phyloP scores from a whole-genome alignment of 208 protist species.

The Leishmania gerbilli region DNA sequence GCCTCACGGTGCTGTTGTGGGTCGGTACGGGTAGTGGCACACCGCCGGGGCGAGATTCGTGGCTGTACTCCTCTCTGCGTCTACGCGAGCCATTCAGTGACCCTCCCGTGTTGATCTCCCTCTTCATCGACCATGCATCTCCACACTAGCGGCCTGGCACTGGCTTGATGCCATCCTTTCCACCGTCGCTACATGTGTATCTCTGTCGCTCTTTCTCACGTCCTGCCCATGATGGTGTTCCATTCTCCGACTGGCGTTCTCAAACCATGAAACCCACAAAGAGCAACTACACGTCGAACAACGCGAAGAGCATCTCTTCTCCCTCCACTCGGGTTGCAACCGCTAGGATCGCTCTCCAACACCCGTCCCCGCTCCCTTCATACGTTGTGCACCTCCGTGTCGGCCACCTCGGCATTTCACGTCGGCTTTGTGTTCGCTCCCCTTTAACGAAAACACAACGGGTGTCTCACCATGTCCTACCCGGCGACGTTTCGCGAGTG shows the following conservation, averaged over 20 bases:
- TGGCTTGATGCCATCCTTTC: neutral
- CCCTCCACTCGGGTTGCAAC: neutral
- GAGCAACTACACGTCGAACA: neutral
- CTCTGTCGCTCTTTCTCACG: neutral
- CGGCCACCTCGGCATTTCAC: neutral
- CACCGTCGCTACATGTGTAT: neutral
- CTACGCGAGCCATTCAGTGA: neutral
- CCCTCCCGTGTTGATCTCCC: neutral
- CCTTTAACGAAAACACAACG: neutral
- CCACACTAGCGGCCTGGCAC: neutral
- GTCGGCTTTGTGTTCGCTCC: neutral
- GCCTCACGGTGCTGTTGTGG: neutral
- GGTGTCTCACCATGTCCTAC: constrained; percentile 12
- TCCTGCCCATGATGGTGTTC: neutral
- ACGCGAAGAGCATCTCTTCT: neutral
- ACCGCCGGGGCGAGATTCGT: neutral
- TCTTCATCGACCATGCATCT: neutral
- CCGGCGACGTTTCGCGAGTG: constrained; percentile 21
- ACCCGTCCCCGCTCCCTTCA: neutral
- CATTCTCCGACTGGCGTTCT: neutral
- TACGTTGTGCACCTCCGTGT: neutral
- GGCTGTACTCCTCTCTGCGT: too few relatives aligned
- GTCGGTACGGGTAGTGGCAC: neutral
- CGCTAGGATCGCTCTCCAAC: neutral
- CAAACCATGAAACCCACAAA: neutral